phyloP scores from a whole-genome alignment of 148 eudicot genomes.

The Vaccinium vitisidaea region DNA sequence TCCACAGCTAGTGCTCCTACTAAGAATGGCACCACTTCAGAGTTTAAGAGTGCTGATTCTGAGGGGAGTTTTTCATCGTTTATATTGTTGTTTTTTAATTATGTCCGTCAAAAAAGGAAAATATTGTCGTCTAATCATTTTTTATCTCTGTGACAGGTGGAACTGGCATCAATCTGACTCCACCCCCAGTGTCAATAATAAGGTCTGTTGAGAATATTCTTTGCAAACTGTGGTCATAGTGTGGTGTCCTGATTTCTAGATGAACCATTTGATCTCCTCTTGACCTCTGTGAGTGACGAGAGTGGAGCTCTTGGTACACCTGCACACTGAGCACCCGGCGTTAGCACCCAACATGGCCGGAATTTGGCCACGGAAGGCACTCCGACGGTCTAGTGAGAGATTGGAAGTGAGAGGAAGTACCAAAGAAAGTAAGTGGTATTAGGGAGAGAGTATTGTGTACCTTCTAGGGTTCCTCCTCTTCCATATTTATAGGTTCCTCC shows the following conservation, averaged over 20 bases:
- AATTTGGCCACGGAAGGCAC: too few species aligned
- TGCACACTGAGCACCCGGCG: too few species aligned
- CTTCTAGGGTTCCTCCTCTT: too few species aligned
- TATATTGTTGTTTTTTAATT: neutral
- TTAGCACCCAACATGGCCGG: too few species aligned
- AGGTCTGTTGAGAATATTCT: constrained; percentile 43
- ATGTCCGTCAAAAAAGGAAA: neutral
- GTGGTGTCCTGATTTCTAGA: too few species aligned
- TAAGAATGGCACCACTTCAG: neutral
- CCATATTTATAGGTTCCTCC: too few species aligned
- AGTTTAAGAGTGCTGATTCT: constrained; percentile 4
- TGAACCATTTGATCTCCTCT: too few species aligned
- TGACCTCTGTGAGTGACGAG: too few species aligned
- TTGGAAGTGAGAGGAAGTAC: neutral
- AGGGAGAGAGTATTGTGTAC: too few species aligned
- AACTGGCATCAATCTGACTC: constrained; percentile 92
- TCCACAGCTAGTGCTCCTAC: neutral
- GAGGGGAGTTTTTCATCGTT: neutral
- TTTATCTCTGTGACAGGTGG: constrained; percentile 57
- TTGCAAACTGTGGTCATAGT: neutral
- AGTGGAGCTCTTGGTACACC: too few species aligned
- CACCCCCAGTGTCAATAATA: constrained; percentile 74
- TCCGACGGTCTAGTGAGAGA: too few species aligned
- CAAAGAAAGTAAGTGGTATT: too few species aligned
- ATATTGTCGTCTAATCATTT: constrained; percentile 13